Conservation (phyloP, 1,139 yeast genomes). For the Candida tunisiensis region DNA sequence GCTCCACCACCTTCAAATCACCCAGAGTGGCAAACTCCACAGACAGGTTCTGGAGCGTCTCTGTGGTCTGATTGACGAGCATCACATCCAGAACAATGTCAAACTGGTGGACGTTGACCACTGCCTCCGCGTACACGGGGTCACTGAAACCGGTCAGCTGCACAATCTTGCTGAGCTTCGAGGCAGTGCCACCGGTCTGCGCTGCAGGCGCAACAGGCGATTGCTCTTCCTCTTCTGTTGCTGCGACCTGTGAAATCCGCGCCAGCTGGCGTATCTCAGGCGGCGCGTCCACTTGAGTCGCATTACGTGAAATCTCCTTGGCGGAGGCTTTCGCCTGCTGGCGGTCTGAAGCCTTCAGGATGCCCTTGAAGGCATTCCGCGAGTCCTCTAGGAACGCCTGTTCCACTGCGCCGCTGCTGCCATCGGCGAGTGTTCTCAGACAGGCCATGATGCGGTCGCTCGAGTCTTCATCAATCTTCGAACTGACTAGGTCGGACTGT, state of each 20-base stretch:
- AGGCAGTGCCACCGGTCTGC: constrained; percentile 19
- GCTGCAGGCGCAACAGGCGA: constrained; percentile 10
- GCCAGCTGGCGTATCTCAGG: constrained; percentile 73
- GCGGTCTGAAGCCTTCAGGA: constrained; percentile 24
- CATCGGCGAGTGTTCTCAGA: constrained; percentile 60
- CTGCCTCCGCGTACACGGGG: constrained; percentile 96
- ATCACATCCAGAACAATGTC: constrained; percentile 91
- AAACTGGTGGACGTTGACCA: constrained; percentile 85
- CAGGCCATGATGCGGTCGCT: constrained; percentile 81
- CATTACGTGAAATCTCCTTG: constrained; percentile 44
- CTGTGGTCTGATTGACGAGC: constrained; percentile 85
- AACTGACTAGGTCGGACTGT: constrained; percentile 55
- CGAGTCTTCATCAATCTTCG: constrained; percentile 88
- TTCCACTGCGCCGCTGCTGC: constrained; percentile 37
- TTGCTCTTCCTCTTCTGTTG: constrained; percentile 27
- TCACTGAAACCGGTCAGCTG: constrained; percentile 96
- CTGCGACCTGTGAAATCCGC: constrained; percentile 12
- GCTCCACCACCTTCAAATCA: constrained; percentile 86
- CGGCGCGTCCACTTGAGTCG: constrained; percentile 73
- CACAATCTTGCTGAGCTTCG: constrained; percentile 74
- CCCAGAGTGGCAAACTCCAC: constrained; percentile 96
- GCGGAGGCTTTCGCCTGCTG: constrained; percentile 42
- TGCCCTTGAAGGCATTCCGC: constrained; percentile 59
- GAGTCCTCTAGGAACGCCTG: constrained; percentile 79
- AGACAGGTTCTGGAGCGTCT: constrained; percentile 77